Evolutionary conservation across 148 eudicot species (phyloP), one percentile per base, ranked within the genome.

Genomic region (Chenopodium formosanum): DNA sequence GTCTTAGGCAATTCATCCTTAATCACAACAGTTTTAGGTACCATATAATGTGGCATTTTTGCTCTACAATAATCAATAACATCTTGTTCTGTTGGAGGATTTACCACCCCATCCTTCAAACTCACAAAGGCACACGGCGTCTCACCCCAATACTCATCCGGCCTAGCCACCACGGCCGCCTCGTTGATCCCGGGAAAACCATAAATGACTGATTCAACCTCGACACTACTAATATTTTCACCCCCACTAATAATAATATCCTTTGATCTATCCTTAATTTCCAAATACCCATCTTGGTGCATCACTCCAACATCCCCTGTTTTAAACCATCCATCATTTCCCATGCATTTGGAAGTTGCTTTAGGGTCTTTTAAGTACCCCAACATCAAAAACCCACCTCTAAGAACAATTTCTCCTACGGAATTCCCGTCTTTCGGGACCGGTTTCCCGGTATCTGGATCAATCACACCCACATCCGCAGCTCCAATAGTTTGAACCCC

Each of bases 131-230:
- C 92, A 40, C 92, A 90, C 40, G 90, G 90, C 5, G 89, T 88
- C 89, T 90, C 92, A 0, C 92, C 92, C 92, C 92, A 90, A 32
- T 85, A 80, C 86, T 83, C 82, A 13, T 90, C 90, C 0, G 92
- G 90, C 47, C 85, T 81, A 0, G 89, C 89, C 76, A 90, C 92
- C 11, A 89, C 91, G 4, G 89, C 89, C 34, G 77, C 91, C 83
- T 89, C 91, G 62, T 87, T 83, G 73, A 89, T 75, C 66, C 77
- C 83, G 13, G 85, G 85, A 32, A 84, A 79, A 0, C 72, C 66
- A 25, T 87, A 89, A 23, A 89, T 46, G 16, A 89, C 81, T 8
- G 89, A 66, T 78, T 89, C 91, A 9, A 89, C 89, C 73, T 89
- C 91, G 0, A 89, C 86, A 29, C 91, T 89, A 20, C 89, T 89